Conservation (phyloP, 2,329 filamentous ascomycete species). For the Phaeosphaeria sp. region DNA sequence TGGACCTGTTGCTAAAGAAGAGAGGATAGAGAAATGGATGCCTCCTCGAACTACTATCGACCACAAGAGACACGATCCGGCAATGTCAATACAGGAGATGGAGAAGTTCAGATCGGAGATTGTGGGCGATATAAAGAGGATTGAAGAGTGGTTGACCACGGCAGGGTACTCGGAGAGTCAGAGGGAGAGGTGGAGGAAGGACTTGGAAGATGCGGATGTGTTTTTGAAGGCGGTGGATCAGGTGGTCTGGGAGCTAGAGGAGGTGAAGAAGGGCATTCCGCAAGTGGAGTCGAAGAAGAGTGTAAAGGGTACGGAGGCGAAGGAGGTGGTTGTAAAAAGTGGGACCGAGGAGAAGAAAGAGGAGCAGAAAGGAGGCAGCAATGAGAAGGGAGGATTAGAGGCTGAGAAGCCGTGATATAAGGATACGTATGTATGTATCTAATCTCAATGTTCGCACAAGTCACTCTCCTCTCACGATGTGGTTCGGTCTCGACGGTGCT, state of each 20-base stretch:
- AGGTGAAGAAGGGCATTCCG: slow-evolving; percentile 3
- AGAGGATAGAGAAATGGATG: slow-evolving; percentile 17
- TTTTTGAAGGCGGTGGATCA: slow-evolving; percentile 27
- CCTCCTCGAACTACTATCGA: slow-evolving; percentile 8
- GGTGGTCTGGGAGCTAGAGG: slow-evolving; percentile 22
- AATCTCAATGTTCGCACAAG: not conserved
- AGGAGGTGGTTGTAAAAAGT: not conserved
- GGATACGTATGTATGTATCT: not conserved
- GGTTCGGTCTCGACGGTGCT: not conserved
- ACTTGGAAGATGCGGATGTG: slow-evolving; percentile 29
- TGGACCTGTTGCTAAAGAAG: not conserved
- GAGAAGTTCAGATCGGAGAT: slow-evolving; percentile 21
- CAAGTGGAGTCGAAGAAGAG: not conserved
- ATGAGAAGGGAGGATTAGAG: not conserved
- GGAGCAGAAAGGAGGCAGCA: not conserved
- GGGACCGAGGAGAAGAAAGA: not conserved
- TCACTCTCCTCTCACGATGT: not conserved
- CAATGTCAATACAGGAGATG: slow-evolving; percentile 26
- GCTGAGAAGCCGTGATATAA: not conserved
- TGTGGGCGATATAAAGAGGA: slow-evolving; percentile 20
- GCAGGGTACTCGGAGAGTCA: slow-evolving; percentile 8
- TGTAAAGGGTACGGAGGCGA: not conserved
- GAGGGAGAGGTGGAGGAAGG: slow-evolving; percentile 24
- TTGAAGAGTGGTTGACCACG: slow-evolving; percentile 21
- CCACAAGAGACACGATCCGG: slow-evolving; percentile 18